Evolutionary conservation across 2,329 filamentous ascomycete genomes (phyloP).

Genomic region (Thermochaetoides dissita): DNA sequence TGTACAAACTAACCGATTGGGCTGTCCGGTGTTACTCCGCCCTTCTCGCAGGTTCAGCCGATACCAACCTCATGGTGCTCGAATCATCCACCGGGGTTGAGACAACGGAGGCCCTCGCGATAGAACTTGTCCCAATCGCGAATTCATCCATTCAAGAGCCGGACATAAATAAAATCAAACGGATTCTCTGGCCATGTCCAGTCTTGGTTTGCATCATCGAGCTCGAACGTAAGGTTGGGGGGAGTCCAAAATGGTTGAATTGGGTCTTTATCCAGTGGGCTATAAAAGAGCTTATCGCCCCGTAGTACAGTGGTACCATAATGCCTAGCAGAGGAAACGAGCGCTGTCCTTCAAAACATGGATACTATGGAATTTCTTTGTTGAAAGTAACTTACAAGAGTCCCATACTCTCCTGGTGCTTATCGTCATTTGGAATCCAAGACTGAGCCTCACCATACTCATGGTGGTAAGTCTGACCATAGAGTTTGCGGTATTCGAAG

Average conservation of each 20-base stretch:
- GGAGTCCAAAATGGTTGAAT: slow-evolving; percentile 21
- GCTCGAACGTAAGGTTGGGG: slow-evolving; percentile 23
- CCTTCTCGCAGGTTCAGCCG: slow-evolving; percentile 32
- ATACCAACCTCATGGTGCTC: slow-evolving; percentile 9
- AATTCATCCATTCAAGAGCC: slow-evolving; percentile 22
- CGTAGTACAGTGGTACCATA: too few species aligned
- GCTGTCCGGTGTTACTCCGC: slow-evolving; percentile 17
- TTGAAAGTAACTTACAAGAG: slow-evolving; percentile 10
- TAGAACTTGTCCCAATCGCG: slow-evolving; percentile 18
- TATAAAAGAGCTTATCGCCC: too few species aligned
- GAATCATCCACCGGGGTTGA: slow-evolving; percentile 13
- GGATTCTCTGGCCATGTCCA: slow-evolving; percentile 14
- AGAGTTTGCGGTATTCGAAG: slow-evolving; percentile 7
- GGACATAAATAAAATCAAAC: slow-evolving; percentile 21
- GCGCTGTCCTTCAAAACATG: too few species aligned
- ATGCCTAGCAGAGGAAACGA: too few species aligned
- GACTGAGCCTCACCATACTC: slow-evolving; percentile 5
- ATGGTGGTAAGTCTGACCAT: slow-evolving; percentile 9
- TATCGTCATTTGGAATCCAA: slow-evolving; percentile 9
- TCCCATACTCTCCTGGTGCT: slow-evolving; percentile 16
- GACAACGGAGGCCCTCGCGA: slow-evolving; percentile 10
- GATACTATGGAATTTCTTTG: too few species aligned
- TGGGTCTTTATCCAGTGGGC: slow-evolving; percentile 1
- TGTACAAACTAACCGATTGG: slow-evolving; percentile 6
- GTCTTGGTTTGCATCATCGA: slow-evolving; percentile 23